Conservation (phyloP, 2,329 filamentous ascomycete genomes). For the Sclerotiophoma versabilis region DNA sequence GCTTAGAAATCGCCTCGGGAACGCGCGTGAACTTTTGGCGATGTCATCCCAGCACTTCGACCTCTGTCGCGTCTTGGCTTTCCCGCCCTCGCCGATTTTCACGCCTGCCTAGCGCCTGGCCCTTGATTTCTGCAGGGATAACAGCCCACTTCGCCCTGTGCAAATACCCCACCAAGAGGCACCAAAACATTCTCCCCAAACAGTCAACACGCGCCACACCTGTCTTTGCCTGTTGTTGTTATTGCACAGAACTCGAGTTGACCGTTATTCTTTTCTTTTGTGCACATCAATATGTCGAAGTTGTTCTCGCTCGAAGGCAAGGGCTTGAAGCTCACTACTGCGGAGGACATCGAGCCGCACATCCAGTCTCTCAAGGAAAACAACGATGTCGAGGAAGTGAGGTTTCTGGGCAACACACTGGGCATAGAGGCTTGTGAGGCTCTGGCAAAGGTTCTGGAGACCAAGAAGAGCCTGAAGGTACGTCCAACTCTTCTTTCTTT, state of each 20-base stretch:
- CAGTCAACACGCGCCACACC: conserved; percentile 12
- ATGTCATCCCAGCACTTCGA: conserved; percentile 11
- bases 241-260: background rate
- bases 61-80: conserved; percentile 7
- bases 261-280: conserved; percentile 6
- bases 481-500: conserved; percentile 10
- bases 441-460: conserved; percentile 81
- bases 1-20: conserved; percentile 20
- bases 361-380: conserved; percentile 76
- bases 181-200: conserved; percentile 35
- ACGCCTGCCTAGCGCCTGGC: background rate
- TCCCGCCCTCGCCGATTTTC: conserved; percentile 11
- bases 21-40: conserved; percentile 14
- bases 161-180: conserved; percentile 38
- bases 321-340: conserved; percentile 89
- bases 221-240: background rate
- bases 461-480: conserved; percentile 82
- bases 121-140: conserved; percentile 14
- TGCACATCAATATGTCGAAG: conserved; percentile 59
- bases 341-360: conserved; percentile 83
- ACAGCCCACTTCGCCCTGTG: conserved; percentile 17
- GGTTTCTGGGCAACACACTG: conserved; percentile 88
- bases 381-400: conserved; percentile 81
- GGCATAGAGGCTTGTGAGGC: conserved; percentile 87
- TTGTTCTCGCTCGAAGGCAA: conserved; percentile 91